Evolutionary conservation across 495 filamentous ascomycete species (phyloP).

Genomic region (Choiromyces venosus): DNA sequence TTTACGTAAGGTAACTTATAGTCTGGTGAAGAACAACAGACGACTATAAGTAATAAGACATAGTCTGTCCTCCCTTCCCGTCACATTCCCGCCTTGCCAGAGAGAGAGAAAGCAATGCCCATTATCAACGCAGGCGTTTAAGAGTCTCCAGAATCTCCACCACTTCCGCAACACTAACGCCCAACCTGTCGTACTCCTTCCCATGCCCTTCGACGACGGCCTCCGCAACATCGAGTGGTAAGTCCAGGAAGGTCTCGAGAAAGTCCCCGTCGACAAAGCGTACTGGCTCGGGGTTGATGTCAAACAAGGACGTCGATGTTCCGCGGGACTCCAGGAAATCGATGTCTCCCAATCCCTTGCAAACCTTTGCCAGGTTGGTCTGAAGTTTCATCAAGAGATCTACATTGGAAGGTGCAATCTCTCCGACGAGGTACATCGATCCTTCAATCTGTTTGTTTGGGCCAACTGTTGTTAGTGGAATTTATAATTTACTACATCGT

Average conservation of each 20-base stretch:
- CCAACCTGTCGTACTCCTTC: slow-evolving; percentile 52
- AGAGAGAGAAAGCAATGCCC: background rate
- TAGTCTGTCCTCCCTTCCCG: too few relatives aligned
- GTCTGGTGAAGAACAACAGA: too few relatives aligned
- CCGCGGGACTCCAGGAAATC: slow-evolving; percentile 72
- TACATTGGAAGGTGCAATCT: slow-evolving; percentile 62
- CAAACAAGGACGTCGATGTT: slow-evolving; percentile 60
- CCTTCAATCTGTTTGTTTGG: slow-evolving; percentile 83
- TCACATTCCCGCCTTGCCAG: too few relatives aligned
- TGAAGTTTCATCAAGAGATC: slow-evolving; percentile 84
- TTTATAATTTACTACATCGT: slow-evolving; percentile 3
- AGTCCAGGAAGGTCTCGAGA: slow-evolving; percentile 75
- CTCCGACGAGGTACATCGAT: slow-evolving; percentile 79
- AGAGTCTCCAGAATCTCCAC: slow-evolving; percentile 67
- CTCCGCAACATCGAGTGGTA: slow-evolving; percentile 58
- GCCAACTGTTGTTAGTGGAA: slow-evolving; percentile 34
- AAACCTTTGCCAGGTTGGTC: slow-evolving; percentile 51
- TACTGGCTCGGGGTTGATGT: slow-evolving; percentile 68
- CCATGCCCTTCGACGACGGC: slow-evolving; percentile 53
- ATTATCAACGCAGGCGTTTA: slow-evolving; percentile 58
- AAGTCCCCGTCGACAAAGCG: slow-evolving; percentile 92
- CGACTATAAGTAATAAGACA: too few relatives aligned
- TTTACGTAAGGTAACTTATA: too few relatives aligned
- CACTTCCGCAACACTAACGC: slow-evolving; percentile 64
- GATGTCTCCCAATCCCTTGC: slow-evolving; percentile 64